Base-by-base conservation (phyloP, 2,329 filamentous ascomycete species). In the Botrytis elliptica region DNA sequence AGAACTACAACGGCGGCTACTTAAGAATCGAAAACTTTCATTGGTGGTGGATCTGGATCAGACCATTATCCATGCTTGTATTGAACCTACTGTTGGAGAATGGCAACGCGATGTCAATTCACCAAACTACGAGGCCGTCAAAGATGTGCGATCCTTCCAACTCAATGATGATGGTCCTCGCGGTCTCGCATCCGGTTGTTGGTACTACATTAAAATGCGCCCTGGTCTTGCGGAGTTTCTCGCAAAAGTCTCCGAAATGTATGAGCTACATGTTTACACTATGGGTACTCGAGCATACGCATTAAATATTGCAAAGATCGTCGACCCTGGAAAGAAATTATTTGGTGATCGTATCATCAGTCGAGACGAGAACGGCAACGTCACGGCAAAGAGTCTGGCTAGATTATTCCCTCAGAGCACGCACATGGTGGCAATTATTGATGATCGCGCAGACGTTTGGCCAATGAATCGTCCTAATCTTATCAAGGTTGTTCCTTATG, bases 211-310 rank as follows among this genome's bases (percentile, higher is more conserved):
- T 85, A 99, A 99, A 85, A 90, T 97, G 84, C 93, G 96, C 52
- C 96, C 96, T 0, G 94, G 95, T 4, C 84, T 98, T 69, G 86
- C 90, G 75, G 88, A 92, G 60, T 99, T 99, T 80, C 86, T 99
- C 67, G 86, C 92, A 74, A 88, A 89, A 70, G 88, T 98, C 66
- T 89, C 94, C 1, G 88, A 91, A 79, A 85, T 96, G 79, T 99
- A 96, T 84, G 96, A 99, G 84, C 86, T 98, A 80, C 96, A 99
- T 82, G 95, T 99, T 76, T 99, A 99, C 85, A 99, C 96, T 62
- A 99, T 99, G 96, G 96, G 95, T 73, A 99, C 96, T 36, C 90
- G 96, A 76, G 93, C 95, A n/a, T 99, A 99, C 81, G 96, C 96
- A 16, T 88, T 95, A 78, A 92, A 93, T 75, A 97, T 99, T 78